These are phyloP conservation scores for Pythium dissimile DNA, from an alignment of 352 stramenopile species.

Conservation along the genomic window DNA sequence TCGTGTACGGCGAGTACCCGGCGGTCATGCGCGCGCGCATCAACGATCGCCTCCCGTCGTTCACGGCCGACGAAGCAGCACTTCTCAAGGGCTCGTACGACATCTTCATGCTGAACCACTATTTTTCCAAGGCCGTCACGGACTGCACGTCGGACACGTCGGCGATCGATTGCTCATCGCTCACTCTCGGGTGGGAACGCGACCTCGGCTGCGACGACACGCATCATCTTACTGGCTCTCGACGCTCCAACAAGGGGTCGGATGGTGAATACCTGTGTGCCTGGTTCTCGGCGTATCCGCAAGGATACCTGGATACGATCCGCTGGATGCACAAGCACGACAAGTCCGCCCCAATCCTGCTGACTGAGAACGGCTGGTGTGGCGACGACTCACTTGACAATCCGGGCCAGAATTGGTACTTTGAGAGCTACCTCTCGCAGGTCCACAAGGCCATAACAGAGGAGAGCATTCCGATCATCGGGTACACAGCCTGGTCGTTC, in stretches of 20 bases:
- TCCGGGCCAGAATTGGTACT: constrained; percentile 62
- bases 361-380: constrained; percentile 72
- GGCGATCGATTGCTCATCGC: constrained; percentile 27
- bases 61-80: constrained; percentile 72
- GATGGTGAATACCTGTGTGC: constrained; percentile 34
- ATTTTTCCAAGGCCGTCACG: constrained; percentile 58
- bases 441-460: constrained; percentile 53
- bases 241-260: constrained; percentile 33
- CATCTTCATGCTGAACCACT: constrained; percentile 95
- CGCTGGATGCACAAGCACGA: constrained; percentile 50
- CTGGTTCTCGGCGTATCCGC: constrained; percentile 46
- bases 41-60: constrained; percentile 74
- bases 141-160: constrained; percentile 35
- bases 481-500: constrained; percentile 93
- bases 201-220: constrained; percentile 43
- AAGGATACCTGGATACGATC: constrained; percentile 49
- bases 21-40: constrained; percentile 80
- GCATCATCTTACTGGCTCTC: constrained; percentile 39
- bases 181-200: constrained; percentile 30
- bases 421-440: constrained; percentile 46
- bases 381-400: constrained; percentile 56
- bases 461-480: constrained; percentile 70
- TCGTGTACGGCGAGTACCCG: constrained; percentile 91
- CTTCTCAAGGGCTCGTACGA: constrained; percentile 85
- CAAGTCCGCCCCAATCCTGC: constrained; percentile 34